A percentile compares a stretch with the other conserved stretches of the same genome.
Conservation (phyloP, 306 rosid genomes). For the Quercus alba region DNA sequence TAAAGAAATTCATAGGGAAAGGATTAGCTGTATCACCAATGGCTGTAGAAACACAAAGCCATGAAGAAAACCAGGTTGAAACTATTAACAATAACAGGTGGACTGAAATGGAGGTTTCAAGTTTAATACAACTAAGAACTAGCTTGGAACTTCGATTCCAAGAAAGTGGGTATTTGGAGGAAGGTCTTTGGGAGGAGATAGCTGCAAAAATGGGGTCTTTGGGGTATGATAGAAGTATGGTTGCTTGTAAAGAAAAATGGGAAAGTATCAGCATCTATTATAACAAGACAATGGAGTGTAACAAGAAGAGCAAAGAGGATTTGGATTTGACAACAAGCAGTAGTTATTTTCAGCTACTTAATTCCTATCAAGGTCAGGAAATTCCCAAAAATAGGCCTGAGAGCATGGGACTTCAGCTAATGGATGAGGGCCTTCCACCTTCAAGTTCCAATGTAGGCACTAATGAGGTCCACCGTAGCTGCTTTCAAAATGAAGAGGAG, state of each 20-base stretch:
- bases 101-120: conserved; percentile 47
- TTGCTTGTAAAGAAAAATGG: conserved; percentile 45
- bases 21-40: conserved; percentile 4
- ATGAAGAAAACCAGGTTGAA: conserved; percentile 20
- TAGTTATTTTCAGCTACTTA: neutral
- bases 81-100: conserved; percentile 24
- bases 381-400: conserved; percentile 27
- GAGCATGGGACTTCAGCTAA: conserved; percentile 56
- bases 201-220: conserved; percentile 34
- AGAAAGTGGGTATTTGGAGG: conserved; percentile 33
- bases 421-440: conserved; percentile 43
- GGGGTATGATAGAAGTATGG: conserved; percentile 38
- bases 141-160: conserved; percentile 29
- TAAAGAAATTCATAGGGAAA: conserved; percentile 37
- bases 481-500: conserved; percentile 26
- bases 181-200: conserved; percentile 41
- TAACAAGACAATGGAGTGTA: conserved; percentile 25
- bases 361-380: neutral
- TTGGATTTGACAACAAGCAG: neutral
- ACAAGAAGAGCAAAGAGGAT: conserved; percentile 12
- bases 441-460: conserved; percentile 22
- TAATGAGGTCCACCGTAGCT: conserved; percentile 17
- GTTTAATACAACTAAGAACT: conserved; percentile 36
- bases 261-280: conserved; percentile 37
- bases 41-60: conserved; percentile 8